Evolutionary conservation across 352 stramenopile genomes (phyloP).

Genomic region (Phytophthora pseudosyringae): DNA sequence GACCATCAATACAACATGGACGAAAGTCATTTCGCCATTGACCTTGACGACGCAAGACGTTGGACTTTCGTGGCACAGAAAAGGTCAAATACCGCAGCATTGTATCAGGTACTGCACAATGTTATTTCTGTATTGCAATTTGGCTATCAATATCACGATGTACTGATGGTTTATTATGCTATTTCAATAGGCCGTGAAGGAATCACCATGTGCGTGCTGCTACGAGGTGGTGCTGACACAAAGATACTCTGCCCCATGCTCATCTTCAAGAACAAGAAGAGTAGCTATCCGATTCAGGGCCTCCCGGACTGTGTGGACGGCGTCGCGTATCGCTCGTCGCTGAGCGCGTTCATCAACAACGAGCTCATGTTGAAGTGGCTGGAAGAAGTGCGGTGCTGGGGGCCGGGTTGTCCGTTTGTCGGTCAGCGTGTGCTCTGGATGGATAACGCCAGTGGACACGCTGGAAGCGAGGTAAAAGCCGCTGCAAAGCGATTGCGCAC

Average conservation of each 20-base stretch:
- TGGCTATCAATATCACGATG: too few species aligned
- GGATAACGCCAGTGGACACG: conserved; percentile 10
- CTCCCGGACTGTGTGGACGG: too few species aligned
- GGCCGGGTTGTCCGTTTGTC: not conserved
- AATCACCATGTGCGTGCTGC: too few species aligned
- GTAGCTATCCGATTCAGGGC: too few species aligned
- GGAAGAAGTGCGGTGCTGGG: not conserved
- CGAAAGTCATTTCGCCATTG: conserved; percentile 18
- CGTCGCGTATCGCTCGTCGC: not conserved
- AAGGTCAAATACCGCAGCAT: conserved; percentile 14
- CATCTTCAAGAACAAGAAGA: too few species aligned
- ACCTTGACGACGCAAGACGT: conserved; percentile 19
- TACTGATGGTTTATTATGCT: too few species aligned
- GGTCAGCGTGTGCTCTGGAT: not conserved
- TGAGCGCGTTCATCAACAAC: conserved; percentile 5
- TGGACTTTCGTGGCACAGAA: conserved; percentile 3
- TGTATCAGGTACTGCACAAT: conserved; percentile 19
- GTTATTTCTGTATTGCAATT: too few species aligned
- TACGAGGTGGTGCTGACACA: too few species aligned
- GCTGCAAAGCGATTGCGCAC: not conserved
- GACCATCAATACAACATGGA: conserved; percentile 14
- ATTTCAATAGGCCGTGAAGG: too few species aligned
- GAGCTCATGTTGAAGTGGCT: not conserved
- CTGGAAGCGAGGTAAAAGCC: not conserved
- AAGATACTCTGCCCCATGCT: too few species aligned